Base-by-base conservation (phyloP, 257 asterid genomes). In the Euphrasia confusa region DNA sequence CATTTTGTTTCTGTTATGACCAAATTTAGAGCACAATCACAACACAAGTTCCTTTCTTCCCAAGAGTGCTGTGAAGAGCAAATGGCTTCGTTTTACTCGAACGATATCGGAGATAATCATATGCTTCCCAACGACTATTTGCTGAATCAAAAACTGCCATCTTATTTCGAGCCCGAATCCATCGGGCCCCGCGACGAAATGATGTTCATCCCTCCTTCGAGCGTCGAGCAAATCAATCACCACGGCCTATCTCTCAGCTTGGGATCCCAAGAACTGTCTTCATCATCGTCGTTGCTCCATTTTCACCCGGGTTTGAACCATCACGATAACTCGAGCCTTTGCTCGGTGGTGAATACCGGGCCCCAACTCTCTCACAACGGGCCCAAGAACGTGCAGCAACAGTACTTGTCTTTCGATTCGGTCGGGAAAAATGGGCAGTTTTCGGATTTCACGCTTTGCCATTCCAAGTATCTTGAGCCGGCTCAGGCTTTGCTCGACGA, bases 221-320 rank as follows among this genome's bases (percentile, higher is more conserved):
- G 74, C 18, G 81, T 72, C 50, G 80, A 81, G 30, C 77, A 73
- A 17, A 68, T 75, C 40, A 50, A 68, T 61, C 60, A 65, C 65
- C 84, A 87, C 48, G 90, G 85, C 44, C 66, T 88, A 30, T 85
- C 88, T 62, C 90, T 88, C 61, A 85, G 82, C 71, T 73, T 88
- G 71, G 95, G 92, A 9, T 79, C 82, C 58, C 84, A 78, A 68
- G 79, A 68, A 35, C 40, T n/a, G n/a, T n/a, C 40, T 9, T 35
- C 40, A 2, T 35, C 40, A 7, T 35, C 40, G 10, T 35, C 40
- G 10, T 35, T 32, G 37, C 7, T 35, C 40, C 40, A 35, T 1
- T 35, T 35, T 7, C 10, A 5, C 40, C 7, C 40, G 40, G 40
- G 40, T 75, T 78, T 79, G 55, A 75, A 74, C 63, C 82, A 75